Evolutionary conservation across 2,329 filamentous ascomycete genomes (phyloP).

Genomic region (Hymenoscyphus albidus): DNA sequence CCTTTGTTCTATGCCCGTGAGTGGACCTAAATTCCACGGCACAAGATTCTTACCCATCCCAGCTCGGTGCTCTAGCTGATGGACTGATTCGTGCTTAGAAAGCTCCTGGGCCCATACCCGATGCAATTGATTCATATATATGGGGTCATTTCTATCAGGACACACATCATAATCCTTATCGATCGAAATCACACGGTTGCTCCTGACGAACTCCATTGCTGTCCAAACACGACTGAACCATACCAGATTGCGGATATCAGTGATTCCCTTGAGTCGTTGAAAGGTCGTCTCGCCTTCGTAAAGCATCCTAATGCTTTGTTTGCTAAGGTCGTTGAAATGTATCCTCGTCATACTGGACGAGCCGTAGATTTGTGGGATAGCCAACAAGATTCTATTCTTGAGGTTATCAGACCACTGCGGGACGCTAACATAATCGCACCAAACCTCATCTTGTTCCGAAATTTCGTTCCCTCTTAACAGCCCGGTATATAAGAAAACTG

Average conservation of each 20-base stretch:
- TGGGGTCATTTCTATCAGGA: background rate
- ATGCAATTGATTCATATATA: background rate
- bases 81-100: background rate
- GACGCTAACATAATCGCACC: constrained; percentile 10
- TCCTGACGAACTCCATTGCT: constrained; percentile 1
- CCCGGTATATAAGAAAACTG: background rate
- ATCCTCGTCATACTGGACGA: background rate
- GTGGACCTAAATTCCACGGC: constrained; percentile 2
- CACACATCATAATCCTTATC: background rate
- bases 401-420: constrained; percentile 4
- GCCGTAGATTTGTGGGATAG: constrained; percentile 3
- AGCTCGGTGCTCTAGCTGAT: background rate
- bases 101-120: background rate
- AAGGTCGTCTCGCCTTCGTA: background rate
- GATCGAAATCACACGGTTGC: background rate
- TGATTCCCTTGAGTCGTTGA: background rate
- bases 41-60: constrained; percentile 1
- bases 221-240: background rate
- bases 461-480: background rate
- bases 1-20: background rate
- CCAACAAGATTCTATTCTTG: constrained; percentile 1
- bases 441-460: background rate
- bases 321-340: background rate
- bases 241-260: background rate
- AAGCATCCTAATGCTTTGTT: background rate